phyloP scores from a whole-genome alignment of 2,329 filamentous ascomycete genomes.

The Penicillium aurantiogriseum region DNA sequence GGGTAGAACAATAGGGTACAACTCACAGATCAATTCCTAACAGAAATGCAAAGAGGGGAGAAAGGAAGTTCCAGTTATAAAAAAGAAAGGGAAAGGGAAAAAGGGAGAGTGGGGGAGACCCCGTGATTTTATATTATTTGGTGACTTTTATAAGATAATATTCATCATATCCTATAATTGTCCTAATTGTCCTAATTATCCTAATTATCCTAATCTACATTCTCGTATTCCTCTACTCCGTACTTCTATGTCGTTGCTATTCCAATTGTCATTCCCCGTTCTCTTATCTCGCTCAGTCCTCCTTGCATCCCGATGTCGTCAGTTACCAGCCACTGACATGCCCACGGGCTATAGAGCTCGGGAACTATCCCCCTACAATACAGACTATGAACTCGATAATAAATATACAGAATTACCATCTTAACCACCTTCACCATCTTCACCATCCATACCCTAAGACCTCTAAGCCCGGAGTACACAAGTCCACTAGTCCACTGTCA shows the following conservation, averaged over 20 bases:
- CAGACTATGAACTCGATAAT: neutral
- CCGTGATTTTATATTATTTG: slow-evolving; percentile 2
- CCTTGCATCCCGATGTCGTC: slow-evolving; percentile 12
- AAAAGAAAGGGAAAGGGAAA: slow-evolving; percentile 6
- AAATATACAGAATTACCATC: neutral
- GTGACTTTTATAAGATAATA: neutral
- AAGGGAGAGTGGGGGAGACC: slow-evolving; percentile 1
- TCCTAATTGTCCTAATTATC: neutral
- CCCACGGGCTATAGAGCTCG: neutral
- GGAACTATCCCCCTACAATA: neutral
- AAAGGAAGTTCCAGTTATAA: neutral
- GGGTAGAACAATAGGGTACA: neutral
- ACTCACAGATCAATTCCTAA: neutral
- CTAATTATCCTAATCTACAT: neutral
- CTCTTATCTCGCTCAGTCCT: neutral
- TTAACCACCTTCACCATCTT: neutral
- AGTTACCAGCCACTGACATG: slow-evolving; percentile 10
- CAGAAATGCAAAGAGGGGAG: neutral
- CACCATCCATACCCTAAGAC: neutral
- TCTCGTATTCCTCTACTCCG: neutral
- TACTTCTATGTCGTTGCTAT: too few relatives aligned
- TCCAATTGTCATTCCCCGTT: neutral
- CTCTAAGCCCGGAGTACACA: neutral
- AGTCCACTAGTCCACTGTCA: neutral
- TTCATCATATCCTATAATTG: neutral